Percentiles rank a stretch among this genome's conserved stretches.
Conservation (phyloP, 306 rosid genomes). For the Citrullus colocynthis region DNA sequence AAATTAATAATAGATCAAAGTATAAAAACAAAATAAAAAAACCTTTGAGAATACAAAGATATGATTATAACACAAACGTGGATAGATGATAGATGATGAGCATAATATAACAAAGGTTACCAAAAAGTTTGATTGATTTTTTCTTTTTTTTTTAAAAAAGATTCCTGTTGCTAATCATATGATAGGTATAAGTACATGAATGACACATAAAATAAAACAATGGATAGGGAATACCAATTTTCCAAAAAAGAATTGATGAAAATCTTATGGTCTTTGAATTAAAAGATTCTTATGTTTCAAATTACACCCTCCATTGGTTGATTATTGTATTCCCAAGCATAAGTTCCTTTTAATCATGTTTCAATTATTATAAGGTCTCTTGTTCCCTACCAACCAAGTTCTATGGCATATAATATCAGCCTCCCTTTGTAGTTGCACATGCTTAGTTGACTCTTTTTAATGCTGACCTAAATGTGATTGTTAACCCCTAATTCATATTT, state of each 20-base stretch:
- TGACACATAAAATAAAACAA: background rate
- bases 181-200: background rate
- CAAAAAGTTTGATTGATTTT: background rate
- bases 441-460: slow-evolving; percentile 2
- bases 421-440: background rate
- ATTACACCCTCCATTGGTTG: background rate
- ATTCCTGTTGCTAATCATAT: background rate
- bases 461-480: background rate
- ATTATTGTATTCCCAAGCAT: background rate
- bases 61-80: background rate
- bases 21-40: no score
- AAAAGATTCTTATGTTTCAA: slow-evolving; percentile 1
- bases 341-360: background rate
- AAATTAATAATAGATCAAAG: no score
- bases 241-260: background rate
- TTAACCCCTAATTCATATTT: background rate
- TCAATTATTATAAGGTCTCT: background rate
- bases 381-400: background rate
- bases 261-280: background rate
- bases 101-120: background rate
- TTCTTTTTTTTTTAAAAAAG: no score
- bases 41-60: background rate
- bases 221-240: background rate
- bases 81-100: background rate
- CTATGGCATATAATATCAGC: background rate